Conservation (phyloP, 2,329 filamentous ascomycete species). For the Dothistroma septosporum region DNA sequence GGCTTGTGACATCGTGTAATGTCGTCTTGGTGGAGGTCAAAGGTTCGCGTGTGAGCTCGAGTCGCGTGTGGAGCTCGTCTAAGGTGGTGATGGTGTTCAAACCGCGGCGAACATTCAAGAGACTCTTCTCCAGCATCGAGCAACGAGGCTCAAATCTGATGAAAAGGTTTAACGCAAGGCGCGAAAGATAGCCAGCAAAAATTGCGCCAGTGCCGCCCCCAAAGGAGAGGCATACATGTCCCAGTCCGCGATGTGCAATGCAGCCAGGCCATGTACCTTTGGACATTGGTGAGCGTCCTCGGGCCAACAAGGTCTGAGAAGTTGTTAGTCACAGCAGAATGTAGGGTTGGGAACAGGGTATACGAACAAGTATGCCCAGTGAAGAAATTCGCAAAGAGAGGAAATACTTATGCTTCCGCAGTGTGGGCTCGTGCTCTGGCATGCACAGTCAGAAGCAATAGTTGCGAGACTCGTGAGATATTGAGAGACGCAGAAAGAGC, state of each 20-base stretch:
- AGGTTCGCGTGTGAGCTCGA: too few species aligned
- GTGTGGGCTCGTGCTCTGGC: not conserved
- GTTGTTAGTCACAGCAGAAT: not conserved
- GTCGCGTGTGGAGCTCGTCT: too few species aligned
- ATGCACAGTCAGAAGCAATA: not conserved
- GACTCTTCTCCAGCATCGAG: slow-evolving; percentile 3
- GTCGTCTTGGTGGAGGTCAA: too few species aligned
- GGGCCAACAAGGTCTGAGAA: slow-evolving; percentile 2
- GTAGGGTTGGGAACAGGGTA: not conserved
- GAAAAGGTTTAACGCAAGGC: slow-evolving; percentile 1
- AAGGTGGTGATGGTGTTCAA: not conserved
- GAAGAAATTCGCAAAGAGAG: not conserved
- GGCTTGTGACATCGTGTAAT: too few species aligned
- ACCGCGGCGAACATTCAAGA: not conserved
- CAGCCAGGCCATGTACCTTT: not conserved
- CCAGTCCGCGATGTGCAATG: slow-evolving; percentile 1
- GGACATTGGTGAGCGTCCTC: slow-evolving; percentile 4
- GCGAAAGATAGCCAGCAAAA: slow-evolving; percentile 5
- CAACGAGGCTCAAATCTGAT: not conserved
- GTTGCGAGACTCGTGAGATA: not conserved
- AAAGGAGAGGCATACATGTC: slow-evolving; percentile 5
- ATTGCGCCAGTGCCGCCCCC: slow-evolving; percentile 9
- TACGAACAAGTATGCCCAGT: slow-evolving; percentile 1
- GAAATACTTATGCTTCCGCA: not conserved
- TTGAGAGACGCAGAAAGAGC: not conserved